phyloP scores from a whole-genome alignment of 495 filamentous ascomycete genomes.

The Neurospora sp. region DNA sequence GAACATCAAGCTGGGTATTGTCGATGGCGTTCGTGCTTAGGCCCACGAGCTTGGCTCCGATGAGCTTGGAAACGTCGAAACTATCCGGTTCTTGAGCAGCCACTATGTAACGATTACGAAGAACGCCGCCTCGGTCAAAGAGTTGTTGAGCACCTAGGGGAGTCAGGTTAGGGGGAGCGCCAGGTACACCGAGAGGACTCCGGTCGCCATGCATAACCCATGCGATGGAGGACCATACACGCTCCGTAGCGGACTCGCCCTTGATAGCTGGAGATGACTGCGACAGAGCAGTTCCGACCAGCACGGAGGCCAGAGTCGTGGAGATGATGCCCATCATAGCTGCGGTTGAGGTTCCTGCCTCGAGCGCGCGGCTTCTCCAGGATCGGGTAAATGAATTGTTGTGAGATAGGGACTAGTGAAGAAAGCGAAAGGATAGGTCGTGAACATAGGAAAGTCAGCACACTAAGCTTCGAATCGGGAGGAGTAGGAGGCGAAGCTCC shows the following conservation, averaged over 20 bases:
- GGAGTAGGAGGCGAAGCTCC: background rate
- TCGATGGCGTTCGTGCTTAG: slow-evolving; percentile 27
- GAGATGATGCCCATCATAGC: slow-evolving; percentile 13
- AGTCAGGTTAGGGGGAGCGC: slow-evolving; percentile 20
- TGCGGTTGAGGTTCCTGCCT: background rate
- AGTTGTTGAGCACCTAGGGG: slow-evolving; percentile 32
- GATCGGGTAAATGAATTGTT: background rate
- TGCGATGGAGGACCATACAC: slow-evolving; percentile 34
- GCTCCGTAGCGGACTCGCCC: slow-evolving; percentile 14
- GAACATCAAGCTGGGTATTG: slow-evolving; percentile 26
- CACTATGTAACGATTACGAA: slow-evolving; percentile 25
- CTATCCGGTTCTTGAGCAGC: background rate
- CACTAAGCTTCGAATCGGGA: background rate
- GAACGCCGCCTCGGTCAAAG: slow-evolving; percentile 22
- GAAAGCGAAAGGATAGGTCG: background rate
- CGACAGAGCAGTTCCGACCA: slow-evolving; percentile 12
- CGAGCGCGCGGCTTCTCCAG: background rate
- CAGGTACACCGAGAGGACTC: slow-evolving; percentile 18
- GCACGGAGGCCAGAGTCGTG: slow-evolving; percentile 1
- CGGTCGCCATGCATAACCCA: slow-evolving; percentile 34
- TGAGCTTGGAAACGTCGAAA: slow-evolving; percentile 13
- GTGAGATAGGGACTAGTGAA: background rate
- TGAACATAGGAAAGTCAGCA: background rate
- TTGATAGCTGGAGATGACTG: background rate
- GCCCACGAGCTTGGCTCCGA: slow-evolving; percentile 16